phyloP scores from a whole-genome alignment of 371 early-diverging fungal species.

The Mucor mucedo region DNA sequence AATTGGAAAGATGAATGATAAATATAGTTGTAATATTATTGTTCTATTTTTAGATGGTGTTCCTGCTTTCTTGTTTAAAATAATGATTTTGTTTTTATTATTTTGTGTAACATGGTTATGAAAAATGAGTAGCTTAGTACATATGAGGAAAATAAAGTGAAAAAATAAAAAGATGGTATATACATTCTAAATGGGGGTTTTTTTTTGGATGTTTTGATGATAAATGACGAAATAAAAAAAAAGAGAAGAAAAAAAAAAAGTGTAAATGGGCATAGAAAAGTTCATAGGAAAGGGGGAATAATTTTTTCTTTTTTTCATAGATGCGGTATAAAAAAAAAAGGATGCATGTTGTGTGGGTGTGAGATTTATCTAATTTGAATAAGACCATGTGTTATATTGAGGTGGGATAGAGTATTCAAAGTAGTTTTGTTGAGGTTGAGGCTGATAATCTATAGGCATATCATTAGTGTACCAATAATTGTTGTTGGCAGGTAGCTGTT shows the following conservation, averaged over 20 bases:
- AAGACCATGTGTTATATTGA: slow-evolving; percentile 7
- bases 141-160: not conserved
- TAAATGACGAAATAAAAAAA: slow-evolving; percentile 1
- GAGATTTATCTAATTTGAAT: slow-evolving; percentile 3
- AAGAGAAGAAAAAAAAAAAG: not conserved
- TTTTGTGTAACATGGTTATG: slow-evolving; percentile 11
- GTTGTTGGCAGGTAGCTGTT: not conserved
- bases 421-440: slow-evolving; percentile 12
- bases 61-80: not conserved
- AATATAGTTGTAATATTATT: not conserved
- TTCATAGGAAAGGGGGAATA: slow-evolving; percentile 1
- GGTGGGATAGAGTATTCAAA: slow-evolving; percentile 15
- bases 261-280: not conserved
- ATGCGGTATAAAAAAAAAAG: not conserved
- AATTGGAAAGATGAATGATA: not conserved
- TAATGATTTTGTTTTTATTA: not conserved
- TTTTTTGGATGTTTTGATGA: slow-evolving; percentile 2
- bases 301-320: slow-evolving; percentile 3
- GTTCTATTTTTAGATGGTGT: slow-evolving; percentile 4
- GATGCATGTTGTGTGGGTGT: not conserved
- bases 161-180: slow-evolving; percentile 5
- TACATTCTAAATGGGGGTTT: slow-evolving; percentile 14
- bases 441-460: slow-evolving; percentile 9
- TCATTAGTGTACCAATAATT: slow-evolving; percentile 4
- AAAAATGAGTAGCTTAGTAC: slow-evolving; percentile 10